Evolutionary conservation across 2,329 filamentous ascomycete species (phyloP).

Genomic region (Chaetomium strumarium): DNA sequence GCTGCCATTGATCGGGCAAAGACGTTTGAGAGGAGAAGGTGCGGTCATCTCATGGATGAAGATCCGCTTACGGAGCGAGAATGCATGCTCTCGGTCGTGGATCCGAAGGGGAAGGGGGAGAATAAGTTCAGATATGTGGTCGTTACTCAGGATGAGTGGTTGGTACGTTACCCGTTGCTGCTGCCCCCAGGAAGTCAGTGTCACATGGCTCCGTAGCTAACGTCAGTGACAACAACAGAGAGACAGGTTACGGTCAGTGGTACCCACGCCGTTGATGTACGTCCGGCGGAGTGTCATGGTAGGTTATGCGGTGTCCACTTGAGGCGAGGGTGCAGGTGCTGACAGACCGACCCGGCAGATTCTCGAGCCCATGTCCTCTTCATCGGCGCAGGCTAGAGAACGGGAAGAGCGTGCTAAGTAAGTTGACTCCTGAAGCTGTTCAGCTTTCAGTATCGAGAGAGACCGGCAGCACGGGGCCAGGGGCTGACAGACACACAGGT

Average conservation of each 20-base stretch:
- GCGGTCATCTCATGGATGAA: conserved; percentile 68
- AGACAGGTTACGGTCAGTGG: conserved; percentile 23
- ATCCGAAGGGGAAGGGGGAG: conserved; percentile 65
- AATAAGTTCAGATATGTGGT: conserved; percentile 79
- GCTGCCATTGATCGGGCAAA: conserved; percentile 71
- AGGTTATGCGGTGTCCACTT: not conserved
- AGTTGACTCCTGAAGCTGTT: not conserved
- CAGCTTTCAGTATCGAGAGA: too few species aligned
- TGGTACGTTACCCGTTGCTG: conserved; percentile 16
- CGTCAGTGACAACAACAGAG: conserved; percentile 11
- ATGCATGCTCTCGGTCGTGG: conserved; percentile 62
- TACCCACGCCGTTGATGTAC: conserved; percentile 59
- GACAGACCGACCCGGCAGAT: conserved; percentile 47
- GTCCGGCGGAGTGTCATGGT: conserved; percentile 70
- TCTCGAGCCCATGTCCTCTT: conserved; percentile 50
- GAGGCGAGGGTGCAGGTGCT: conserved; percentile 28
- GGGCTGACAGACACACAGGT: conserved; percentile 15
- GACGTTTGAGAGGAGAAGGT: conserved; percentile 64
- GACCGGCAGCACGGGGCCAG: too few species aligned
- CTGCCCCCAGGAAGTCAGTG: conserved; percentile 14
- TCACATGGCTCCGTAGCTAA: conserved; percentile 31
- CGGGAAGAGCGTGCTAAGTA: conserved; percentile 67
- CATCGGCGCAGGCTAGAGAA: conserved; percentile 57
- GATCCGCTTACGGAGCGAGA: conserved; percentile 62
- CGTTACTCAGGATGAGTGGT: conserved; percentile 65